Evolutionary conservation across 495 filamentous ascomycete species (phyloP).

Genomic region (Penicillium fimorum): DNA sequence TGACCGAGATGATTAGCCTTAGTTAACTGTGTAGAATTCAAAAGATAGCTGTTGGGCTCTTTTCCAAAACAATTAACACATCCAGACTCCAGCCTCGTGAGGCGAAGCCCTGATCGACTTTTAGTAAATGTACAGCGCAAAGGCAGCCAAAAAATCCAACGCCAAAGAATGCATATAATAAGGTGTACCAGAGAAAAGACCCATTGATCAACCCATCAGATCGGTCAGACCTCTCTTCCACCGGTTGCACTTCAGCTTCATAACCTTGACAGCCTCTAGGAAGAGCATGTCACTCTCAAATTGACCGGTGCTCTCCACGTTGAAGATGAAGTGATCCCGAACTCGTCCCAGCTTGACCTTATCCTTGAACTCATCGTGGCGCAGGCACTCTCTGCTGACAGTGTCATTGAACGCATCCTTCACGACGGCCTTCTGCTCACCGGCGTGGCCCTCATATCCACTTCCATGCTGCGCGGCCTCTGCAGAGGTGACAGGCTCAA

Average conservation of each 20-base stretch:
- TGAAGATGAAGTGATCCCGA: constrained; percentile 96
- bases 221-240: constrained; percentile 62
- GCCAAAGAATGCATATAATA: constrained; percentile 47
- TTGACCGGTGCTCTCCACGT: constrained; percentile 91
- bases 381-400: constrained; percentile 85
- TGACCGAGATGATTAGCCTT: constrained; percentile 24
- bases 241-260: constrained; percentile 73
- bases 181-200: constrained; percentile 15
- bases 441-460: constrained; percentile 67
- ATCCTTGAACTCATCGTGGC: constrained; percentile 88
- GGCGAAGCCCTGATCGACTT: constrained; percentile 38
- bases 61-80: constrained; percentile 23
- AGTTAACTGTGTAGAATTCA: constrained; percentile 27
- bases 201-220: constrained; percentile 45
- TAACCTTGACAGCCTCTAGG: constrained; percentile 76
- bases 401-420: constrained; percentile 81
- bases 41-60: constrained; percentile 11
- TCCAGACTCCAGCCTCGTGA: constrained; percentile 40
- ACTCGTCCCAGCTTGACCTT: constrained; percentile 92
- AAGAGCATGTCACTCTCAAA: constrained; percentile 88
- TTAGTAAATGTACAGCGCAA: constrained; percentile 45
- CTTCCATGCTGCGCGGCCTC: constrained; percentile 60
- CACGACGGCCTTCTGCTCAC: constrained; percentile 84
- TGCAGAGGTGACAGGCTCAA: constrained; percentile 67
- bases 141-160: constrained; percentile 40